Conservation (phyloP, 148 eudicot species). For the Silene conica region DNA sequence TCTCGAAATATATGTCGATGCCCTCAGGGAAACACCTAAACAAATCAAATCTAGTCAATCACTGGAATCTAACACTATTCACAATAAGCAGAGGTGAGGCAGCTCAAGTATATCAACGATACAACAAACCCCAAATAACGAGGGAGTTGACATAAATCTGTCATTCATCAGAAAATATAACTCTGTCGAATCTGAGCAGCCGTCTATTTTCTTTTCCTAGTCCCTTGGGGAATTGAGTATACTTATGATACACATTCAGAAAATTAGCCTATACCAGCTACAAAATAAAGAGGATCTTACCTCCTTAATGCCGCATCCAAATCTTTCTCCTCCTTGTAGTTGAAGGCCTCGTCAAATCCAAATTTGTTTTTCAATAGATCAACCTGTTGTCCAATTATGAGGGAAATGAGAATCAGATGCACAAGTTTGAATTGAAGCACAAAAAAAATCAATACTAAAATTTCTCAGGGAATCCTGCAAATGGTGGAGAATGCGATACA, state of each 20-base stretch:
- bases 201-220: too few relatives aligned
- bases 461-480: not conserved
- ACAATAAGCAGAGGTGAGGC: too few relatives aligned
- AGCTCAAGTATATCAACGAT: too few relatives aligned
- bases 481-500: too few relatives aligned
- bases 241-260: too few relatives aligned
- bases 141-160: too few relatives aligned
- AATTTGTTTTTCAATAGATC: conserved; percentile 27
- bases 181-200: too few relatives aligned
- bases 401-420: not conserved
- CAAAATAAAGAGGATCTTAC: conserved; percentile 6
- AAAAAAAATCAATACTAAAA: too few relatives aligned
- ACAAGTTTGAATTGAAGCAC: not conserved
- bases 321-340: conserved; percentile 34
- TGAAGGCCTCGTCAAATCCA: conserved; percentile 41
- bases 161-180: too few relatives aligned
- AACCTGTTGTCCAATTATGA: conserved; percentile 5
- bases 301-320: conserved; percentile 30
- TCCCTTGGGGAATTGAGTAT: too few relatives aligned
- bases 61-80: not conserved
- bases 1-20: conserved; percentile 50
- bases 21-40: conserved; percentile 36
- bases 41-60: not conserved
- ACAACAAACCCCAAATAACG: too few relatives aligned
- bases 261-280: too few relatives aligned